A percentile compares a stretch with the other conserved stretches of the same genome.
These are phyloP conservation scores for Immersiporthe knoxdaviesiana DNA, from an alignment of 2,329 filamentous ascomycete genomes.

Conservation along the genomic window DNA sequence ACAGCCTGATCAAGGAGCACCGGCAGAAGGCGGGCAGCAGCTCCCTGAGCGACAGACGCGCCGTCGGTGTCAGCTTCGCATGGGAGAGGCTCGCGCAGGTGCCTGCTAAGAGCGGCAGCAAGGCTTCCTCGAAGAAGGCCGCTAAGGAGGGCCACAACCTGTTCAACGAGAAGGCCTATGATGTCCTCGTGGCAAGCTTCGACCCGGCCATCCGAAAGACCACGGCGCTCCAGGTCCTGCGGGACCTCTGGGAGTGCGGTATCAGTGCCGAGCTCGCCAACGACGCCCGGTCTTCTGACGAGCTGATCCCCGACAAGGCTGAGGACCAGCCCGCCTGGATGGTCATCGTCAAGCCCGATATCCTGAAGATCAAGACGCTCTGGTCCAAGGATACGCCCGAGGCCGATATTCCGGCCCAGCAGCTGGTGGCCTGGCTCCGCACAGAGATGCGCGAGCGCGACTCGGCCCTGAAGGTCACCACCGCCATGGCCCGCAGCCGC, in stretches of 20 bases:
- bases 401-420: conserved; percentile 71
- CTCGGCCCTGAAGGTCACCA: conserved; percentile 49
- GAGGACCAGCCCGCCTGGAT: conserved; percentile 85
- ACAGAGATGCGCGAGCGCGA: conserved; percentile 81
- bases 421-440: conserved; percentile 80
- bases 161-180: conserved; percentile 72
- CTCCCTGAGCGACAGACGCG: conserved; percentile 65
- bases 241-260: conserved; percentile 78
- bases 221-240: conserved; percentile 75
- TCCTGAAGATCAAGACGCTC: conserved; percentile 79
- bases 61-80: conserved; percentile 88
- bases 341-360: conserved; percentile 81
- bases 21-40: conserved; percentile 63
- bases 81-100: conserved; percentile 81
- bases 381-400: conserved; percentile 75
- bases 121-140: conserved; percentile 68
- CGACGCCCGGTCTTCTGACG: conserved; percentile 78
- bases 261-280: conserved; percentile 87
- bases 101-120: conserved; percentile 54
- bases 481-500: conserved; percentile 13
- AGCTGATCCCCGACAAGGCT: conserved; percentile 74
- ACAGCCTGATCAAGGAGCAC: conserved; percentile 83
- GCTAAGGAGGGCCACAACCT: conserved; percentile 65
- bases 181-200: conserved; percentile 88
- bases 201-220: conserved; percentile 76